phyloP scores from a whole-genome alignment of 139 green algal genomes.

The Monoraphidium neglectum region DNA sequence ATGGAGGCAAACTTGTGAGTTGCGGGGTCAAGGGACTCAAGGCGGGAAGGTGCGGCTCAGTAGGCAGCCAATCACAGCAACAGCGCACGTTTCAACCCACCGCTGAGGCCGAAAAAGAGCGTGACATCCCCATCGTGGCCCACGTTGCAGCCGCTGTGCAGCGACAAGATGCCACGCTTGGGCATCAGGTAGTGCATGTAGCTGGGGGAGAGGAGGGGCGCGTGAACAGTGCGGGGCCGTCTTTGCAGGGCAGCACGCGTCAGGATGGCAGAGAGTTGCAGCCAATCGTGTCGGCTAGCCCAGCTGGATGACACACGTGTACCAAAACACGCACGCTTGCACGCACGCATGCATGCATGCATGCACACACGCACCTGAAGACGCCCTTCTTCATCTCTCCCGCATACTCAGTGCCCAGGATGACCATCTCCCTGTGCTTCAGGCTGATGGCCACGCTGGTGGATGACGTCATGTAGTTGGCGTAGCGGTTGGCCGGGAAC shows the following conservation, averaged over 20 bases:
- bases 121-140: constrained; percentile 68
- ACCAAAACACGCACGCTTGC: not conserved
- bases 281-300: no score
- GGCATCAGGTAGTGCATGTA: constrained; percentile 95
- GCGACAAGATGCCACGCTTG: constrained; percentile 78
- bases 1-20: no score
- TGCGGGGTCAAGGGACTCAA: no score
- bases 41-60: no score
- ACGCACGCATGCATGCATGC: not conserved
- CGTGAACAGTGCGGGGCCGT: not conserved
- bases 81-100: no score
- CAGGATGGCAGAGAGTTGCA: no score
- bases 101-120: constrained; percentile 87
- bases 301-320: no score
- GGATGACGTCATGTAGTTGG: constrained; percentile 88
- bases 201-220: constrained; percentile 37
- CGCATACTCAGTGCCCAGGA: constrained; percentile 90
- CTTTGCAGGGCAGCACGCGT: not conserved
- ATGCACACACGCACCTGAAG: constrained; percentile 38
- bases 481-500: constrained; percentile 89
- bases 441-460: constrained; percentile 89
- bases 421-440: constrained; percentile 74
- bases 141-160: constrained; percentile 92
- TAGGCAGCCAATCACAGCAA: no score
- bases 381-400: constrained; percentile 97